Base-by-base conservation (phyloP, 2,329 filamentous ascomycete species). In the Talaromyces verruculosus region DNA sequence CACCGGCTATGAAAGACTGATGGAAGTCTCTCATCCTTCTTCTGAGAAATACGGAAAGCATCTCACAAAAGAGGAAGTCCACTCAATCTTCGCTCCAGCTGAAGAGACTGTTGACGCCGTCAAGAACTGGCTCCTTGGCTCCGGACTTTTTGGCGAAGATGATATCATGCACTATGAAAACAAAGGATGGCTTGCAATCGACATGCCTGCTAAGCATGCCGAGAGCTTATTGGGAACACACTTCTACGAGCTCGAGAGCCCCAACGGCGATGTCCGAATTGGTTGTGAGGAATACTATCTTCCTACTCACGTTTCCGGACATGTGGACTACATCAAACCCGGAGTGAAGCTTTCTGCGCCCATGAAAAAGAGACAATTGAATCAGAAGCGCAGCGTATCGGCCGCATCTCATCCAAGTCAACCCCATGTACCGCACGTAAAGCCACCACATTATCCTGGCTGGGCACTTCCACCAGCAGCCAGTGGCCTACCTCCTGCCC, bases 261-360 rank as follows among this genome's bases (percentile, higher is more conserved):
- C 55, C 7, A 65, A 65, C 39, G 63, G 63, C 6, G 55, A 65
- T n/a, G 10, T 65, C 45, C 55, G 63, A 28, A 65, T 65, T 35
- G 63, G 63, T 11, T 65, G 63, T 33, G 63, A 65, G 2, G 63
- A 65, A 53, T 65, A 65, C 35, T 65, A 60, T 25, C 55, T 65
- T 59, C 63, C 63, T 15, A 22, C 35, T 11, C 63, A 65, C 39
- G 55, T 65, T 43, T 65, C 63, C 3, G 22, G 17, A 37, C 63
- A 65, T 53, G 63, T 65, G 17, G 63, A 65, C 41, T 65, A 47
- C 33, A 39, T 65, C 39, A 65, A 65, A 35, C 63, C 63, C 17
- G 63, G 63, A 11, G 55, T 65, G 2, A 65, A 65, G 43, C 63
- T 65, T 22, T 65, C 63, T 3, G 53, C 55, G 5, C 63, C 63